Evolutionary conservation across 2,329 filamentous ascomycete genomes (phyloP).

Genomic region (Beauveria varroae): DNA sequence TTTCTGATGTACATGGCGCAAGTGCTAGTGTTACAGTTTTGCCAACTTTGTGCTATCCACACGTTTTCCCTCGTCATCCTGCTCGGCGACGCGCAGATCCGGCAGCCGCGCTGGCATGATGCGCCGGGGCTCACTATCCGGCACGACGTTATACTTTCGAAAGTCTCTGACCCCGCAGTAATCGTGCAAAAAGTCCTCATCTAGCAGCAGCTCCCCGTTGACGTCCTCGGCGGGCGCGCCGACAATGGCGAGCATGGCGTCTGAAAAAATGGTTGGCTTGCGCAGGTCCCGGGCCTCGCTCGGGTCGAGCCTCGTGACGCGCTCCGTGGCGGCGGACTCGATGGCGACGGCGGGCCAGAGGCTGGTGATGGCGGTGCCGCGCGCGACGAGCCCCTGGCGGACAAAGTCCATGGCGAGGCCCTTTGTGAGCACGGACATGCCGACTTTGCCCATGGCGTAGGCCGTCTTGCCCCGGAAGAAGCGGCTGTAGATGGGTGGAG

Average conservation of each 20-base stretch:
- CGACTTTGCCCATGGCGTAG: conserved; percentile 73
- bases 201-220: conserved; percentile 65
- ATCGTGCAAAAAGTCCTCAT: conserved; percentile 71
- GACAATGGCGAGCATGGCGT: conserved; percentile 69
- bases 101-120: conserved; percentile 73
- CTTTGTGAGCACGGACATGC: conserved; percentile 74
- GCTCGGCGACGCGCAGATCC: conserved; percentile 63
- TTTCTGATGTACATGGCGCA: background rate
- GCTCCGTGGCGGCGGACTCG: conserved; percentile 65
- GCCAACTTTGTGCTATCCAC: conserved; percentile 53
- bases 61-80: conserved; percentile 69
- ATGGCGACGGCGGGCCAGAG: conserved; percentile 76
- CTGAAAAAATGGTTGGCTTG: conserved; percentile 67
- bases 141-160: conserved; percentile 61
- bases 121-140: conserved; percentile 55
- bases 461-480: conserved; percentile 83
- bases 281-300: conserved; percentile 51
- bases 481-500: conserved; percentile 75
- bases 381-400: conserved; percentile 50
- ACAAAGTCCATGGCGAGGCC: conserved; percentile 77
- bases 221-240: conserved; percentile 49
- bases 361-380: conserved; percentile 65
- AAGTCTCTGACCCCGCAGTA: conserved; percentile 63
- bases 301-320: conserved; percentile 37
- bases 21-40: conserved; percentile 27